Conservation (phyloP, 306 rosid species). For the Trifolium fragiferum region DNA sequence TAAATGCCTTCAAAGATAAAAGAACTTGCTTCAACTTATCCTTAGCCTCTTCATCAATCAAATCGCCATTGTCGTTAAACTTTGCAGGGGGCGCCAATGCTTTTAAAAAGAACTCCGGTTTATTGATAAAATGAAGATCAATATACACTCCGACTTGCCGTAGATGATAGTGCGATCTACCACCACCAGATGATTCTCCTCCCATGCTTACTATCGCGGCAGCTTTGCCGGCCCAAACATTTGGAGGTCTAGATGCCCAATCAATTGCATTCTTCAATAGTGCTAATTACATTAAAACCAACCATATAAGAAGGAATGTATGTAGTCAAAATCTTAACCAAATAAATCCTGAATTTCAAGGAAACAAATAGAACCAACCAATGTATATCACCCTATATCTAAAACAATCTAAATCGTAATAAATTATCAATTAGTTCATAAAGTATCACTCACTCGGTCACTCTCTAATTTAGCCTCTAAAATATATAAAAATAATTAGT, state of each 20-base stretch:
- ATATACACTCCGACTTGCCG: background rate
- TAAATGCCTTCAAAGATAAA: slow-evolving; percentile 55
- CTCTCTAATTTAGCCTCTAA: no score
- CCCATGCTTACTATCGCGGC: background rate
- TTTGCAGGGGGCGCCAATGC: background rate
- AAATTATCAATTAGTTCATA: no score
- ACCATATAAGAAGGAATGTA: background rate
- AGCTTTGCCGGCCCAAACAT: background rate
- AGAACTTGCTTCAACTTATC: slow-evolving; percentile 55
- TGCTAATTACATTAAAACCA: slow-evolving; percentile 36
- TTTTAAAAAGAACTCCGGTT: background rate
- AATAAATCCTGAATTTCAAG: background rate
- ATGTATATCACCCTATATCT: background rate
- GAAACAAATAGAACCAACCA: background rate
- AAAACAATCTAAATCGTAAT: background rate
- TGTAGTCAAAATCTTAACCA: background rate
- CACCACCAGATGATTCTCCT: background rate
- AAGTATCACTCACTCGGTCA: no score
- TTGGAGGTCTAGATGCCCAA: slow-evolving; percentile 11
- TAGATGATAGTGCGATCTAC: background rate
- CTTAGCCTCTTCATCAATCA: slow-evolving; percentile 57
- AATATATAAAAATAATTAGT: no score
- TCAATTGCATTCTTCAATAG: slow-evolving; percentile 53
- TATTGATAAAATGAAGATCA: slow-evolving; percentile 13
- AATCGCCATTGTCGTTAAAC: background rate